phyloP scores from a whole-genome alignment of 805 yeast species.

The Kodamaea sagamina region DNA sequence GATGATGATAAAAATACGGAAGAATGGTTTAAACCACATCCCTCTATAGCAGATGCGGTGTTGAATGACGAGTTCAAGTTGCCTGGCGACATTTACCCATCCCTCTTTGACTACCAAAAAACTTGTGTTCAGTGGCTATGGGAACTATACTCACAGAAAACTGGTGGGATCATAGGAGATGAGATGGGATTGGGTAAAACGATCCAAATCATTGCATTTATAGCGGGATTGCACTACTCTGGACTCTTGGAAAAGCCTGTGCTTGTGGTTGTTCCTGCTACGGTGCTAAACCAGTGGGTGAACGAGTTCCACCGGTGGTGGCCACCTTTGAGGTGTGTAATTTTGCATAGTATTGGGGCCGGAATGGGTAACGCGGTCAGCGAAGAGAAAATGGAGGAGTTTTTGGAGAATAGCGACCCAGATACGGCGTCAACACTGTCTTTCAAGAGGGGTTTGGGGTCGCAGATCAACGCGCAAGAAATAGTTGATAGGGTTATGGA shows the following conservation, averaged over 20 bases:
- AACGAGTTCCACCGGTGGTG: conserved; percentile 96
- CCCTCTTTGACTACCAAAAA: conserved; percentile 88
- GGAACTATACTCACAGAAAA: conserved; percentile 84
- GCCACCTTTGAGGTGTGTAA: conserved; percentile 88
- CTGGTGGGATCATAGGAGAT: conserved; percentile 96
- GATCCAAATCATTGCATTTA: conserved; percentile 84
- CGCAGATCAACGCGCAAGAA: conserved; percentile 44
- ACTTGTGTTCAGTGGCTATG: conserved; percentile 98
- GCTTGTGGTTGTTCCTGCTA: conserved; percentile 91
- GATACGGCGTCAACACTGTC: conserved; percentile 17
- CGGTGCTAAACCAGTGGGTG: conserved; percentile 97
- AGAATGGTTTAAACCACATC: conserved; percentile 81
- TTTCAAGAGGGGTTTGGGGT: conserved; percentile 24
- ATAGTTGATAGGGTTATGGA: conserved; percentile 58
- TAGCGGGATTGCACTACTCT: conserved; percentile 89
- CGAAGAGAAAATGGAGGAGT: conserved; percentile 53
- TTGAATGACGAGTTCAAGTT: conserved; percentile 68
- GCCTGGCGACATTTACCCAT: conserved; percentile 89
- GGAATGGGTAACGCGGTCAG: conserved; percentile 57
- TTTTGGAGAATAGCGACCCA: conserved; percentile 49
- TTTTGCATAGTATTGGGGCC: conserved; percentile 88
- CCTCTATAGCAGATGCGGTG: conserved; percentile 70
- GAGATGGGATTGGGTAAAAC: conserved; percentile 99
- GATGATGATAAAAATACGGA: conserved; percentile 22
- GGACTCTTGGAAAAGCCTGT: conserved; percentile 74